These are phyloP conservation scores for Fusarium sp. DNA, from an alignment of 2,329 filamentous ascomycete genomes.

Conservation along the genomic window DNA sequence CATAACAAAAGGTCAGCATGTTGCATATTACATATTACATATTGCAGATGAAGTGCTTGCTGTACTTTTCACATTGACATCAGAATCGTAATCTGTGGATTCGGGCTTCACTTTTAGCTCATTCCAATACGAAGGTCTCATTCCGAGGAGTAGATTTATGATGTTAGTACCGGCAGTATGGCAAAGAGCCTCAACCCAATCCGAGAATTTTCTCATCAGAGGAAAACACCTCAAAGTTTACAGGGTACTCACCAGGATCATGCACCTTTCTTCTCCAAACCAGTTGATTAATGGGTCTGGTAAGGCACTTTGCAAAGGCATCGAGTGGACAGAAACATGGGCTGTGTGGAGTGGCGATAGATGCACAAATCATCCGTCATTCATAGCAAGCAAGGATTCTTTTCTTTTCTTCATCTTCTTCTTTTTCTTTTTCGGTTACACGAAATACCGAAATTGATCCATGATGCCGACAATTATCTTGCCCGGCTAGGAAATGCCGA, in stretches of 20 bases:
- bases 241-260: conserved; percentile 12
- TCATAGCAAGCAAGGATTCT: neutral
- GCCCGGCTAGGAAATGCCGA: neutral
- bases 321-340: neutral
- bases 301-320: neutral
- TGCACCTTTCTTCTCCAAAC: neutral
- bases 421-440: neutral
- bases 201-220: neutral
- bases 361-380: neutral
- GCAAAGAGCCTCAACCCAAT: neutral
- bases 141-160: neutral
- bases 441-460: conserved; percentile 15
- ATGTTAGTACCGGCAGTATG: neutral
- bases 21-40: neutral
- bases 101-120: neutral
- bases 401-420: neutral
- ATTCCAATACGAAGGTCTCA: neutral
- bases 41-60: neutral
- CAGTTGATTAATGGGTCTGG: conserved; percentile 22
- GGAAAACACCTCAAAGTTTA: neutral
- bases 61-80: neutral
- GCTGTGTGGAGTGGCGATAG: conserved; percentile 13
- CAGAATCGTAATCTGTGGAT: neutral
- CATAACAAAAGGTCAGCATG: conserved; percentile 14
- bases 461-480: neutral